Percentiles rank a stretch among this genome's conserved stretches.
Evolutionary conservation across 176 grass and related monocot species (phyloP).

Genomic region (Paspalum vaginatum): DNA sequence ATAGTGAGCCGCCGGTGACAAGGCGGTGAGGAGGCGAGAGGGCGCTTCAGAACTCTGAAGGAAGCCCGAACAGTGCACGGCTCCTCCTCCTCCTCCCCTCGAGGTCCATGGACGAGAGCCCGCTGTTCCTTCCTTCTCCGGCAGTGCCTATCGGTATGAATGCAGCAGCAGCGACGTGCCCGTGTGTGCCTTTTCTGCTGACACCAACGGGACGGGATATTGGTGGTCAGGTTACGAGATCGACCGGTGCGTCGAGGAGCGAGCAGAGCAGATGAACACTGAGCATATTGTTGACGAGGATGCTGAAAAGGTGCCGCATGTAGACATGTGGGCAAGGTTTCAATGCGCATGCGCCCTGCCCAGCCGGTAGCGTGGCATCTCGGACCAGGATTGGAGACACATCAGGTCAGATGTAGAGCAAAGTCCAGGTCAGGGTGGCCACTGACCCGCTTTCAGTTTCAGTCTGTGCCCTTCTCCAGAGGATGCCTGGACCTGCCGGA

Average conservation of each 20-base stretch:
- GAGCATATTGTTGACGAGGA: neutral
- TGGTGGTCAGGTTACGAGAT: neutral
- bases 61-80: neutral
- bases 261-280: neutral
- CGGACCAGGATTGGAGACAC: no score
- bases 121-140: neutral
- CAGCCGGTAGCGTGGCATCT: no score
- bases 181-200: neutral
- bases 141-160: neutral
- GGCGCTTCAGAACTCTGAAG: neutral
- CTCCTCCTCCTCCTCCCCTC: neutral
- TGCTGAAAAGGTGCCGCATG: no score
- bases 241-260: no score
- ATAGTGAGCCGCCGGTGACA: constrained; percentile 7
- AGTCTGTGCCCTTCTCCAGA: no score
- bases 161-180: neutral
- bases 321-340: neutral
- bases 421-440: no score
- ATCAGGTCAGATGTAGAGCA: no score
- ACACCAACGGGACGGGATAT: no score
- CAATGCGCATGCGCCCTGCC: neutral
- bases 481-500: constrained; percentile 19
- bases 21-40: neutral
- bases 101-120: neutral
- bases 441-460: no score